A percentile compares a stretch with the other conserved stretches of the same genome.
These are phyloP conservation scores for Naegleria lovaniensis DNA, from an alignment of 208 protist species.

Conservation along the genomic window DNA sequence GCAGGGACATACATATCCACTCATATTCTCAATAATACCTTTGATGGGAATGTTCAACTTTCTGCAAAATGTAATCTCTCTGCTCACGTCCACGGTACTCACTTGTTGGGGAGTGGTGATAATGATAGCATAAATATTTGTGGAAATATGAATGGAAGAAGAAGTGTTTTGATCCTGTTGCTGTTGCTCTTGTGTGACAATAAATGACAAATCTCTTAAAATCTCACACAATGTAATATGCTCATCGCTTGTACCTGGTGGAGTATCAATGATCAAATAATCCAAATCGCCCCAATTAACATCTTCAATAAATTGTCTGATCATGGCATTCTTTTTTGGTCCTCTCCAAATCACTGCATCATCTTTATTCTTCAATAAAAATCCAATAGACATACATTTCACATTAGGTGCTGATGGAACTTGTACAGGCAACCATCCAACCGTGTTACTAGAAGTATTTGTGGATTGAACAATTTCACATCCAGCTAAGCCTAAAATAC, in stretches of 20 bases:
- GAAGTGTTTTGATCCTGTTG: too few relatives aligned
- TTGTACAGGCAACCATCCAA: neutral
- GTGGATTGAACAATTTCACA: neutral
- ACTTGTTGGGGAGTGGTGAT: slow-evolving; percentile 97
- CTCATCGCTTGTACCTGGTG: slow-evolving; percentile 74
- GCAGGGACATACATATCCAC: slow-evolving; percentile 85
- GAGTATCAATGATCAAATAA: slow-evolving; percentile 82
- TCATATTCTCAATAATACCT: slow-evolving; percentile 99
- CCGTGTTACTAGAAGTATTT: neutral
- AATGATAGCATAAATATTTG: slow-evolving; percentile 77
- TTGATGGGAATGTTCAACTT: slow-evolving; percentile 90
- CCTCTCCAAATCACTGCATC: slow-evolving; percentile 97
- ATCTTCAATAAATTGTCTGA: slow-evolving; percentile 79
- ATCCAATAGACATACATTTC: slow-evolving; percentile 90
- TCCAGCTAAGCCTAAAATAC: neutral
- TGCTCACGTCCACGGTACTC: slow-evolving; percentile 92
- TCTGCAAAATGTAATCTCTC: slow-evolving; percentile 96
- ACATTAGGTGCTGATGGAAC: too few relatives aligned
- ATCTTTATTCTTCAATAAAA: slow-evolving; percentile 82
- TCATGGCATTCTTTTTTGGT: slow-evolving; percentile 77
- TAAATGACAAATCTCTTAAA: slow-evolving; percentile 47
- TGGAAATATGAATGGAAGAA: slow-evolving; percentile 35
- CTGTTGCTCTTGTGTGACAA: too few relatives aligned
- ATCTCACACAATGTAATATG: slow-evolving; percentile 75
- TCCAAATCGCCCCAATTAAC: slow-evolving; percentile 76